Percentiles rank a stretch among this genome's conserved stretches.
Evolutionary conservation across 495 filamentous ascomycete genomes (phyloP).

Genomic region (Hypoxylon fuscum): DNA sequence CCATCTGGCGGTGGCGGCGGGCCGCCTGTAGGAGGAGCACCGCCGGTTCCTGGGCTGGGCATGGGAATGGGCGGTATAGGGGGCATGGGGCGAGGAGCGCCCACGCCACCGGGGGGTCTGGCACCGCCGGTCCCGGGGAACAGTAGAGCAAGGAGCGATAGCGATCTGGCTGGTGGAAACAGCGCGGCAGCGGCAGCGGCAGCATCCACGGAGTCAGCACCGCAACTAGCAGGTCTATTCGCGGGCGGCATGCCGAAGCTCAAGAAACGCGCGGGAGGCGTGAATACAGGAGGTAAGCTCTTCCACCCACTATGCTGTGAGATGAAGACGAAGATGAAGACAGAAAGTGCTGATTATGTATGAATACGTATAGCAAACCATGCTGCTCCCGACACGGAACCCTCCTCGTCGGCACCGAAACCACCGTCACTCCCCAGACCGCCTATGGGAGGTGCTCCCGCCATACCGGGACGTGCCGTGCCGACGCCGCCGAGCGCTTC

Average conservation of each 20-base stretch:
- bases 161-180: constrained; percentile 67
- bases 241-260: constrained; percentile 96
- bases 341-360: constrained; percentile 40
- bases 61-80: too few relatives aligned
- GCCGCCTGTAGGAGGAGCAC: constrained; percentile 70
- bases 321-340: too few relatives aligned
- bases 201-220: constrained; percentile 73
- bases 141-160: constrained; percentile 83
- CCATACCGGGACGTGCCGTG: constrained; percentile 62
- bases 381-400: constrained; percentile 80
- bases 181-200: constrained; percentile 49
- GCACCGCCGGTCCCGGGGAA: constrained; percentile 79
- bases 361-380: constrained; percentile 71
- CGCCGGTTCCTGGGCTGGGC: constrained; percentile 79
- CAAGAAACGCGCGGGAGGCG: constrained; percentile 82
- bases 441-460: constrained; percentile 66
- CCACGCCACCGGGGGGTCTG: constrained; percentile 60
- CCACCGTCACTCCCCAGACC: constrained; percentile 71
- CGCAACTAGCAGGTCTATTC: constrained; percentile 89
- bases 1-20: constrained; percentile 63
- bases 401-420: constrained; percentile 65
- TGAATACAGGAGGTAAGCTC: constrained; percentile 80
- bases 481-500: constrained; percentile 51
- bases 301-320: not conserved
- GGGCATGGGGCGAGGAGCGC: too few relatives aligned